Evolutionary conservation across 1,284 basidiomycete species (phyloP).

Genomic region (Microbotryum scabiosae): DNA sequence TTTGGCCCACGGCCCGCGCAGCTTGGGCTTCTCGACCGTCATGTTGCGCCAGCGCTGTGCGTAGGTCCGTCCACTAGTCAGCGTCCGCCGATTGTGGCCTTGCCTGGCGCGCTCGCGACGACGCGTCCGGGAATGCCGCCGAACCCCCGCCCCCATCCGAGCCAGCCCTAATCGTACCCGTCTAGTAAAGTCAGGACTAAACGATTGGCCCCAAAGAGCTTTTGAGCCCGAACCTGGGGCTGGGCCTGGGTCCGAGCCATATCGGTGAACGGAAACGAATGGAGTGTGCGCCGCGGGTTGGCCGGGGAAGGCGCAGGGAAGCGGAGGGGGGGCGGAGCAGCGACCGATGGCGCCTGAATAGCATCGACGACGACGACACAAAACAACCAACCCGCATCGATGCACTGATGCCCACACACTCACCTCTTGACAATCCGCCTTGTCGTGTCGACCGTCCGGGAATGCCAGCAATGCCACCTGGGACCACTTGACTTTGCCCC

Average conservation of each 20-base stretch:
- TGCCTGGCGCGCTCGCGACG: no score
- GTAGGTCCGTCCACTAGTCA: not conserved
- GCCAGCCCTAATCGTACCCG: no score
- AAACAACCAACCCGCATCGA: not conserved
- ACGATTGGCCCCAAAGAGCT: no score
- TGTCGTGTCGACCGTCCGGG: slow-evolving; percentile 24
- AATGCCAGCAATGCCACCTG: slow-evolving; percentile 21
- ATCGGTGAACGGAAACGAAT: no score
- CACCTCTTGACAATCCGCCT: slow-evolving; percentile 16
- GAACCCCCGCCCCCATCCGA: no score
- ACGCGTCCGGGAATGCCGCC: no score
- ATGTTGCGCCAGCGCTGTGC: slow-evolving; percentile 21
- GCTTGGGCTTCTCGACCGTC: slow-evolving; percentile 16
- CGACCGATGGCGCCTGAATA: not conserved
- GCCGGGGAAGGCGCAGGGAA: not conserved
- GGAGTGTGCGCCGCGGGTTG: no score
- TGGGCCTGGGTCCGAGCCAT: no score
- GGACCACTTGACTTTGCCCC: slow-evolving; percentile 23
- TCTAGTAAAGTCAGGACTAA: no score
- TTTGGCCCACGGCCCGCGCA: slow-evolving; percentile 33
- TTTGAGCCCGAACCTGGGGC: no score
- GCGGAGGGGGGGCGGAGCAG: not conserved
- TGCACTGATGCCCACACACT: not conserved
- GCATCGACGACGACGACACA: not conserved
- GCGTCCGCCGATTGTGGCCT: not conserved